Conservation (phyloP, 257 asterid genomes). For the Solanum acaule region DNA sequence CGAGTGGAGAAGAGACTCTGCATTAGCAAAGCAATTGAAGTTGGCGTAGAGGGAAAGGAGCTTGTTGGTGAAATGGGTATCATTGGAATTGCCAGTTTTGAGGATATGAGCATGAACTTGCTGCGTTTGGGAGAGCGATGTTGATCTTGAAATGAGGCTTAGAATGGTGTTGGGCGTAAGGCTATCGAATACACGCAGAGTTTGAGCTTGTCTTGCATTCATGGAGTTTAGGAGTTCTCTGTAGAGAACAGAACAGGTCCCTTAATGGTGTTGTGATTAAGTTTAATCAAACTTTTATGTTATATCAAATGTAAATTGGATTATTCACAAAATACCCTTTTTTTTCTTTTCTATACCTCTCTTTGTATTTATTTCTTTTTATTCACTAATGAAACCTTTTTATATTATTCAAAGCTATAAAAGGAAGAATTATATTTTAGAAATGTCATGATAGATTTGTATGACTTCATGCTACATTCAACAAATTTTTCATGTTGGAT, state of each 20-base stretch:
- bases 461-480: background rate
- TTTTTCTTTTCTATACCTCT: too few species aligned
- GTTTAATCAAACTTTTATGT: too few species aligned
- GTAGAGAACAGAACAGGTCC: background rate
- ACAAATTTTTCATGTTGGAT: background rate
- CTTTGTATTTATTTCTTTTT: too few species aligned
- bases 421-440: too few species aligned
- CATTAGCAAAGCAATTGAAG: constrained; percentile 32
- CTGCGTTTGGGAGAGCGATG: constrained; percentile 35
- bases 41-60: constrained; percentile 51
- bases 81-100: constrained; percentile 37
- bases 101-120: constrained; percentile 56
- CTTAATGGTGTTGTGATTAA: too few species aligned
- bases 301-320: too few species aligned
- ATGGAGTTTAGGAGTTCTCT: background rate
- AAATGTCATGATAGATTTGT: background rate
- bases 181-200: background rate
- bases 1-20: constrained; percentile 31
- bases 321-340: too few species aligned
- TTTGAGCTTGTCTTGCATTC: background rate
- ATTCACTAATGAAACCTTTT: too few species aligned
- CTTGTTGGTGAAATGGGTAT: constrained; percentile 32
- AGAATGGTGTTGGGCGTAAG: background rate
- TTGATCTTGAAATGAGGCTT: constrained; percentile 14
- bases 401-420: too few species aligned